Evolutionary conservation across 2,329 filamentous ascomycete species (phyloP).

Genomic region (Whalleya microplaca): DNA sequence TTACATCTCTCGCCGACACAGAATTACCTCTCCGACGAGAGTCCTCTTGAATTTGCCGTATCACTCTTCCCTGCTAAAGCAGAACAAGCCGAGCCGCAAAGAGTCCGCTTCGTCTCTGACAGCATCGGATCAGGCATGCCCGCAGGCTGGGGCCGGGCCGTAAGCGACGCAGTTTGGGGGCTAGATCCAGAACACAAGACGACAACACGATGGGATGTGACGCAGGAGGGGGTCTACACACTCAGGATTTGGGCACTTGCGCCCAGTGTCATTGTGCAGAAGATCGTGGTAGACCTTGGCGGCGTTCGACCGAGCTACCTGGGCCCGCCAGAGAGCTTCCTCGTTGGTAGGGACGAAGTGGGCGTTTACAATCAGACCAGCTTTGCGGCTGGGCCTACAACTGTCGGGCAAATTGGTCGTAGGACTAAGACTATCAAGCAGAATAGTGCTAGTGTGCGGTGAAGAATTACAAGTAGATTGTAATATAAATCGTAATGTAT

Average conservation of each 20-base stretch:
- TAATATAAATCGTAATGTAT: too few species aligned
- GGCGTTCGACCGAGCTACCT: conserved; percentile 58
- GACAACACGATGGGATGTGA: conserved; percentile 47
- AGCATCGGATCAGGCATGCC: conserved; percentile 48
- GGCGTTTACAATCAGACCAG: conserved; percentile 44
- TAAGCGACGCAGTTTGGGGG: conserved; percentile 53
- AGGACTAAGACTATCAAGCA: neutral
- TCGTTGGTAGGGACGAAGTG: conserved; percentile 45
- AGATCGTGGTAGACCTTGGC: conserved; percentile 59
- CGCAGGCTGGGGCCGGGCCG: conserved; percentile 46
- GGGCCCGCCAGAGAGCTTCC: conserved; percentile 60
- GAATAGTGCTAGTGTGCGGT: neutral
- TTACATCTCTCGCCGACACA: conserved; percentile 56
- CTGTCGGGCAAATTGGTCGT: neutral
- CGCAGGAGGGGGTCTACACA: conserved; percentile 49
- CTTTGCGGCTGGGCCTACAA: conserved; percentile 34
- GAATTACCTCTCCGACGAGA: conserved; percentile 55
- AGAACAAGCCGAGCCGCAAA: conserved; percentile 32
- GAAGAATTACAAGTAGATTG: neutral
- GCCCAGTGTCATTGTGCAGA: conserved; percentile 58
- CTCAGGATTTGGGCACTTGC: conserved; percentile 56
- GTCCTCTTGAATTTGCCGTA: conserved; percentile 45
- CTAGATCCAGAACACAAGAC: conserved; percentile 45
- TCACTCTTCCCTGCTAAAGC: conserved; percentile 39
- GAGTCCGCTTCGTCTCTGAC: conserved; percentile 46